Evolutionary conservation across 208 protist species (phyloP).

Genomic region (Acanthamoeba divionensis): DNA sequence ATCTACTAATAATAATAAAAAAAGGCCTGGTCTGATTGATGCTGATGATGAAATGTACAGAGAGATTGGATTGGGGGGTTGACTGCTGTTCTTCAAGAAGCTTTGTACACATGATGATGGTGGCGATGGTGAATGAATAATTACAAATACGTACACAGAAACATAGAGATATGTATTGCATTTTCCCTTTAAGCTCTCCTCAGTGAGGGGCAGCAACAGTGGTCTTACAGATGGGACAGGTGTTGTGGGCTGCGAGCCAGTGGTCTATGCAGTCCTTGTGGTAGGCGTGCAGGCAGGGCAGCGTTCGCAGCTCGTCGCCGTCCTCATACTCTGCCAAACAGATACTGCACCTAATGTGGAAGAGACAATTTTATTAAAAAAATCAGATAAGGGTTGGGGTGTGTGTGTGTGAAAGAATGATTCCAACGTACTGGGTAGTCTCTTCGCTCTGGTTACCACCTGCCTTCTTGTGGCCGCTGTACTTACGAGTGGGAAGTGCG

Average conservation of each 20-base stretch:
- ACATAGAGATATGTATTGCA: too few relatives aligned
- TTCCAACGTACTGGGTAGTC: not conserved
- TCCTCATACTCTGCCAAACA: constrained; percentile 72
- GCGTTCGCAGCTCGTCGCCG: constrained; percentile 62
- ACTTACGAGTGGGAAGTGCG: not conserved
- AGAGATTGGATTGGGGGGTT: too few relatives aligned
- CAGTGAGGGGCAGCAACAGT: too few relatives aligned
- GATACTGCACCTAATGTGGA: constrained; percentile 57
- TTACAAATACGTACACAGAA: too few relatives aligned
- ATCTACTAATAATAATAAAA: too few relatives aligned
- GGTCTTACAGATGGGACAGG: constrained; percentile 75
- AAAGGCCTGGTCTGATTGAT: too few relatives aligned
- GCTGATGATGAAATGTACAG: too few relatives aligned
- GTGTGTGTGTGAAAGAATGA: too few relatives aligned
- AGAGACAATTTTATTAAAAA: not conserved
- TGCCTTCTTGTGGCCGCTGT: not conserved
- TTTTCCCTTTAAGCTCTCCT: too few relatives aligned
- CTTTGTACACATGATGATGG: too few relatives aligned
- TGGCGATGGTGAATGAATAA: too few relatives aligned
- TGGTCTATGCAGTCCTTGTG: constrained; percentile 74
- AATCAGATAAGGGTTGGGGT: not conserved
- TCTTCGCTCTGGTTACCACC: not conserved
- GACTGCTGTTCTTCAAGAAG: too few relatives aligned
- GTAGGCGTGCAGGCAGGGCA: constrained; percentile 76
- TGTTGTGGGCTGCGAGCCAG: constrained; percentile 66